Conservation (phyloP, 495 filamentous ascomycete genomes). For the Aspergillus nanangensis region DNA sequence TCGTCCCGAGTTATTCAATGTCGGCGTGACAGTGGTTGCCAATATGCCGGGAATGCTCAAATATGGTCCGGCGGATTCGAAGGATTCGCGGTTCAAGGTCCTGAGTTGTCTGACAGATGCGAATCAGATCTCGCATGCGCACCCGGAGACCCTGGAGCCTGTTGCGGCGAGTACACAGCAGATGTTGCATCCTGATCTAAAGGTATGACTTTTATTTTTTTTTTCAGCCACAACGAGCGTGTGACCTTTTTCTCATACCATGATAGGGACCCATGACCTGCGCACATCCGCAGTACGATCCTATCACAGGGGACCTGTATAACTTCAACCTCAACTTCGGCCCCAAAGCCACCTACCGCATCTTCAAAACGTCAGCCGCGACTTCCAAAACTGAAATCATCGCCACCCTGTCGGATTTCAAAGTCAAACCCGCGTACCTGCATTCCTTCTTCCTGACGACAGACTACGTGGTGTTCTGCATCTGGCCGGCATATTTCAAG, state of each 20-base stretch:
- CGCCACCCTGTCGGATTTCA: slow-evolving; percentile 7
- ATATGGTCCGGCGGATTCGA: neutral
- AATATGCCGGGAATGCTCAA: slow-evolving; percentile 8
- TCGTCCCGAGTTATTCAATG: slow-evolving; percentile 1
- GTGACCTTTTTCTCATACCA: neutral
- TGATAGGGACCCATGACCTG: slow-evolving; percentile 9
- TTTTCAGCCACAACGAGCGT: no score
- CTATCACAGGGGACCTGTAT: slow-evolving; percentile 7
- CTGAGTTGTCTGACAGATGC: slow-evolving; percentile 8
- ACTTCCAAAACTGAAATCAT: slow-evolving; percentile 9
- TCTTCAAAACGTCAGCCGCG: slow-evolving; percentile 8
- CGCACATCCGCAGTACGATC: slow-evolving; percentile 9
- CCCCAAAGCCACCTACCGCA: slow-evolving; percentile 6
- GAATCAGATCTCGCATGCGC: slow-evolving; percentile 1
- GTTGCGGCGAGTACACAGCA: slow-evolving; percentile 7
- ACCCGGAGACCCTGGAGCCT: slow-evolving; percentile 12
- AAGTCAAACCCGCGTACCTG: slow-evolving; percentile 7
- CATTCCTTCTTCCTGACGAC: slow-evolving; percentile 12
- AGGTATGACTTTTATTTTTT: no score
- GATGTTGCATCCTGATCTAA: slow-evolving; percentile 7
- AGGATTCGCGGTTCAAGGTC: neutral
- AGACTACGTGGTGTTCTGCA: slow-evolving; percentile 10
- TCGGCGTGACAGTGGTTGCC: slow-evolving; percentile 6
- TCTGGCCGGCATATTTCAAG: slow-evolving; percentile 6
- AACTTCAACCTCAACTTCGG: slow-evolving; percentile 15